These are phyloP conservation scores for Stereum hirsutum DNA, from an alignment of 1,284 basidiomycete species.

Conservation along the genomic window DNA sequence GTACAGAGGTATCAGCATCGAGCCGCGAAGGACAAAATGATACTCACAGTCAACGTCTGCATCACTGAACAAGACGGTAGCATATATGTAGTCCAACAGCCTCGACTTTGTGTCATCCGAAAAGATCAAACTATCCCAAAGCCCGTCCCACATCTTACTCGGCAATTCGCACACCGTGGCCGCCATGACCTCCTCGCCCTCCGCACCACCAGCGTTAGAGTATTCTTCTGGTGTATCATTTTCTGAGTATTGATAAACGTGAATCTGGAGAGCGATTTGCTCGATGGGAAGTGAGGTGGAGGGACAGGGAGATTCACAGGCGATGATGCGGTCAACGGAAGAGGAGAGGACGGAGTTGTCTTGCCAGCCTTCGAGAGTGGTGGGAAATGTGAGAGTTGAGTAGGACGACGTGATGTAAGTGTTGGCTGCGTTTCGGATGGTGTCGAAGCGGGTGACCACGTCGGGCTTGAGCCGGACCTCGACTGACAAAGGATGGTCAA, in stretches of 20 bases:
- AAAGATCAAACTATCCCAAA: slow-evolving; percentile 91
- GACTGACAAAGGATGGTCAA: slow-evolving; percentile 38
- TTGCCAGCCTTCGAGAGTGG: slow-evolving; percentile 67
- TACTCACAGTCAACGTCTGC: slow-evolving; percentile 77
- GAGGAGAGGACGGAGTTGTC: slow-evolving; percentile 58
- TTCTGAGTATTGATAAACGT: slow-evolving; percentile 79
- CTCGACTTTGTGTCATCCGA: slow-evolving; percentile 83
- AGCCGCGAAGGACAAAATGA: slow-evolving; percentile 6
- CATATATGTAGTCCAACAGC: slow-evolving; percentile 89
- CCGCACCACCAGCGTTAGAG: slow-evolving; percentile 48
- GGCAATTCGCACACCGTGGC: slow-evolving; percentile 85
- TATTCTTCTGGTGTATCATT: slow-evolving; percentile 73
- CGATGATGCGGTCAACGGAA: slow-evolving; percentile 72
- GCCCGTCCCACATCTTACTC: slow-evolving; percentile 73
- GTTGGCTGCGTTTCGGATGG: slow-evolving; percentile 55
- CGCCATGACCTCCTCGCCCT: slow-evolving; percentile 74
- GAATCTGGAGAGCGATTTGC: slow-evolving; percentile 63
- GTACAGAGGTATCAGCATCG: slow-evolving; percentile 4
- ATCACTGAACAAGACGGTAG: slow-evolving; percentile 86
- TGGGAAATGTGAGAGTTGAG: slow-evolving; percentile 55
- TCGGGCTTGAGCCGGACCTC: slow-evolving; percentile 70
- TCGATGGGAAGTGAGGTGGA: slow-evolving; percentile 44
- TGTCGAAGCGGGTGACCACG: slow-evolving; percentile 64
- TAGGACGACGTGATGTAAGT: slow-evolving; percentile 51
- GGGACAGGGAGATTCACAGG: slow-evolving; percentile 59